Percentiles rank a stretch among this genome's conserved stretches.
phyloP scores from a whole-genome alignment of 495 filamentous ascomycete genomes.

The Letharia columbiana region DNA sequence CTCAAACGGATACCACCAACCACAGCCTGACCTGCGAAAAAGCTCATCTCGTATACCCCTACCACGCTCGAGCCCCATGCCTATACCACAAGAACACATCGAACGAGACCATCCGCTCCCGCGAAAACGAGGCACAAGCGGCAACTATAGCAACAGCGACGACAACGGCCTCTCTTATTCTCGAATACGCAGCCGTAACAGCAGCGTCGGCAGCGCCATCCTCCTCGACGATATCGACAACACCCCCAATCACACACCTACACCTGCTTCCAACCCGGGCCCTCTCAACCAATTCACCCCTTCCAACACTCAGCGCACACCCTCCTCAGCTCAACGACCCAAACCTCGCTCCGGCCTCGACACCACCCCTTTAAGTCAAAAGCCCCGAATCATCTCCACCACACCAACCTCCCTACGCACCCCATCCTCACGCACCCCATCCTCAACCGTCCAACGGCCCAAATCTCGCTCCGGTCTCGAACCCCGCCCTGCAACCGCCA shows the following conservation, averaged over 20 bases:
- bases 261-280: slow-evolving; percentile 41
- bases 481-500: slow-evolving; percentile 45
- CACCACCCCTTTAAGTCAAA: neutral
- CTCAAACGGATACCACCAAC: slow-evolving; percentile 31
- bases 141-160: slow-evolving; percentile 39
- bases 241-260: slow-evolving; percentile 30
- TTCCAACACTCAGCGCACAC: slow-evolving; percentile 22
- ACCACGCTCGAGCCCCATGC: slow-evolving; percentile 63
- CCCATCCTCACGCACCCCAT: slow-evolving; percentile 65
- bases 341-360: neutral
- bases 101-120: slow-evolving; percentile 62
- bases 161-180: slow-evolving; percentile 53
- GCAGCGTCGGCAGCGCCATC: slow-evolving; percentile 53
- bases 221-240: slow-evolving; percentile 44
- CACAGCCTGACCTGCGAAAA: slow-evolving; percentile 38
- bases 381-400: slow-evolving; percentile 25
- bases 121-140: slow-evolving; percentile 49
- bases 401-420: slow-evolving; percentile 46
- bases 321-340: slow-evolving; percentile 28
- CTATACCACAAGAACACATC: slow-evolving; percentile 59
- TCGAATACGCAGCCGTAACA: slow-evolving; percentile 61
- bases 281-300: slow-evolving; percentile 31
- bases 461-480: slow-evolving; percentile 55
- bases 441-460: slow-evolving; percentile 56
- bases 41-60: slow-evolving; percentile 75